Base-by-base conservation (phyloP, 2,329 filamentous ascomycete genomes). In the Claviceps sorghi region DNA sequence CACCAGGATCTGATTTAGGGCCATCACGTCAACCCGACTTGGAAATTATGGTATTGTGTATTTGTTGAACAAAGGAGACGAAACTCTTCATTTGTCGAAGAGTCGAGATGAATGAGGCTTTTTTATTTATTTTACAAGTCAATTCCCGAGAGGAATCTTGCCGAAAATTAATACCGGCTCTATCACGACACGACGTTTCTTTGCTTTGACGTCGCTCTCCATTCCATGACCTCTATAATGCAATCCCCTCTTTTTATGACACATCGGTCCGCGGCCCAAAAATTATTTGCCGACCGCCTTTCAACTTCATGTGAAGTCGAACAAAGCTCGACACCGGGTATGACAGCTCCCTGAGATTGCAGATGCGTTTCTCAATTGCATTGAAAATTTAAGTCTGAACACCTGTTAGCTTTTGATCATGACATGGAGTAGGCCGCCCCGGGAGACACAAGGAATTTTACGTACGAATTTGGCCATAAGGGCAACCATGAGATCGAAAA, bases 381-480 rank as follows among this genome's bases (percentile, higher is more conserved):
- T 55, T 59, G 58, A 60, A 62, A 60, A 60, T 62, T 69, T 68
- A 70, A 57, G 67, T 70, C 67, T 70, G n/a, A 50, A 1, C 30
- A 29, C 4, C 9, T 8, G 54, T 58, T 50, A 58, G 57, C 15
- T 17, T 21, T 22, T 52, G 19, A 29, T 10, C 26, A 30, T 51
- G 55, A n/a, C 36, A 36, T 53, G 9, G 36, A 30, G 38, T 22
- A 32, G 21, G 13, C 17, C n/a, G 19, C 29, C 4, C 6, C 17
- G 38, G 11, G 34, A 40, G 30, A 8, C 19, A n/a, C 17, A 44
- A 22, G 49, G 21, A 40, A 15, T 38, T 56, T 56, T 53, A 81
- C 78, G 65, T 79, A 87, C 82, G 77, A 86, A 87, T 80, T 89
- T 89, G 84, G 84, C 86, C 85, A 89, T 89, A 78, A 89, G 86